Evolutionary conservation across 768 basidiomycete genomes (phyloP).

Genomic region (Tubosaeta sp.): DNA sequence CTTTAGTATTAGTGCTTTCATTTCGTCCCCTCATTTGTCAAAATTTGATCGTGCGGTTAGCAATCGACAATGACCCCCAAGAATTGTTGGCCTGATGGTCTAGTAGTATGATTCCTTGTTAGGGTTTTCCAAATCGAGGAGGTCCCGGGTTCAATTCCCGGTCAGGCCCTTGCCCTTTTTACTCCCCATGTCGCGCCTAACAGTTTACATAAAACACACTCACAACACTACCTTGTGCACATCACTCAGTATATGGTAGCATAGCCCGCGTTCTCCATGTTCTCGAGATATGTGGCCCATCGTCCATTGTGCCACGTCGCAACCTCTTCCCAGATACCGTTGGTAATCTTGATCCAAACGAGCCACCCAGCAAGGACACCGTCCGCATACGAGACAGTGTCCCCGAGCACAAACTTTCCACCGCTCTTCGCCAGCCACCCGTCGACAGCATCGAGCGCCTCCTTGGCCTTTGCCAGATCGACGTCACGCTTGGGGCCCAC

Average conservation of each 20-base stretch:
- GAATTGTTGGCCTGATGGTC: slow-evolving; percentile 48
- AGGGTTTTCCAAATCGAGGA: slow-evolving; percentile 47
- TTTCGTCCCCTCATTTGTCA: neutral
- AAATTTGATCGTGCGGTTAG: neutral
- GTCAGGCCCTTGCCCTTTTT: slow-evolving; percentile 39
- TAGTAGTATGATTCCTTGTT: slow-evolving; percentile 55
- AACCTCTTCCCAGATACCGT: slow-evolving; percentile 33
- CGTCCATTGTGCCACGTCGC: slow-evolving; percentile 36
- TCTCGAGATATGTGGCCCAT: slow-evolving; percentile 33
- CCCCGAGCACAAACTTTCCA: slow-evolving; percentile 34
- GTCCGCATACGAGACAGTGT: slow-evolving; percentile 34
- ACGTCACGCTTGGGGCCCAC: slow-evolving; percentile 23
- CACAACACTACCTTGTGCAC: neutral
- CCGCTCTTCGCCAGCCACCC: slow-evolving; percentile 28
- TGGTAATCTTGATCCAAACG: slow-evolving; percentile 31
- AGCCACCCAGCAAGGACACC: slow-evolving; percentile 31
- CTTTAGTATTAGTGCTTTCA: slow-evolving; percentile 1
- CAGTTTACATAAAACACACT: no score
- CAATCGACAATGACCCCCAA: neutral
- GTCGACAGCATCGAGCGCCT: slow-evolving; percentile 23
- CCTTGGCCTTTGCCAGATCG: slow-evolving; percentile 26
- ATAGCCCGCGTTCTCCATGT: slow-evolving; percentile 30
- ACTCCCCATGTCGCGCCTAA: no score
- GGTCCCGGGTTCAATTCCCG: slow-evolving; percentile 61
- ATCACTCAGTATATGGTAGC: slow-evolving; percentile 7